Conservation (phyloP, 257 asterid genomes). For the Craterostigma plantagineum region DNA sequence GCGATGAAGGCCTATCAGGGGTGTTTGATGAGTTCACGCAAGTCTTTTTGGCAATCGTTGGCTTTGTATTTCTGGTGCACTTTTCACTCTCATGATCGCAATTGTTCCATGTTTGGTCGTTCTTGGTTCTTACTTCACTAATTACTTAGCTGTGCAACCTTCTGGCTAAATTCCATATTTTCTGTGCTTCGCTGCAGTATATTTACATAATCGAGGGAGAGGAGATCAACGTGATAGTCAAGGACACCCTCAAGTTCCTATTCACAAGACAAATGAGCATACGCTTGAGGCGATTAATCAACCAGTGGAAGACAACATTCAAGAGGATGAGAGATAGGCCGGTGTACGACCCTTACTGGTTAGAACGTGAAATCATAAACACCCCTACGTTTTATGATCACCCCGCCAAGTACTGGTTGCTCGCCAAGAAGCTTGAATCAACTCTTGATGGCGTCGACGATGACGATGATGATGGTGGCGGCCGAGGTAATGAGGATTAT, state of each 20-base stretch:
- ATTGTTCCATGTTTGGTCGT: neutral
- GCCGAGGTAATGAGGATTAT: too few species aligned
- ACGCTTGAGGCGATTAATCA: slow-evolving; percentile 32
- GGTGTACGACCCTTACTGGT: slow-evolving; percentile 33
- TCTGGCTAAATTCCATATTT: too few species aligned
- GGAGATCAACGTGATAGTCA: slow-evolving; percentile 27
- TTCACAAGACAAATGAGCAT: slow-evolving; percentile 38
- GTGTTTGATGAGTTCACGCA: slow-evolving; percentile 36
- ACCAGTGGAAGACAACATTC: slow-evolving; percentile 18
- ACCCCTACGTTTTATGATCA: slow-evolving; percentile 43
- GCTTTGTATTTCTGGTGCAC: slow-evolving; percentile 46
- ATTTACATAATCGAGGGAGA: slow-evolving; percentile 43
- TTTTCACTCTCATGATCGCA: slow-evolving; percentile 6
- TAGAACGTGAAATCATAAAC: slow-evolving; percentile 30
- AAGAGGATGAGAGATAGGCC: slow-evolving; percentile 14
- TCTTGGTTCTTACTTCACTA: neutral
- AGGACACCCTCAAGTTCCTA: slow-evolving; percentile 34
- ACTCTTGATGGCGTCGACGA: neutral
- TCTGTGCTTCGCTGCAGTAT: slow-evolving; percentile 33
- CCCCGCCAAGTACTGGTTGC: slow-evolving; percentile 30
- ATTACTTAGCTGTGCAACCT: neutral
- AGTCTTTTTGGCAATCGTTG: slow-evolving; percentile 36
- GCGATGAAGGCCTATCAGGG: slow-evolving; percentile 22
- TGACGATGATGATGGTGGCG: too few species aligned
- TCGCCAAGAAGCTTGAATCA: slow-evolving; percentile 8